Percentiles rank a stretch among this genome's conserved stretches.
Conservation (phyloP, 805 yeast species). For the Yamadazyma laniorum region DNA sequence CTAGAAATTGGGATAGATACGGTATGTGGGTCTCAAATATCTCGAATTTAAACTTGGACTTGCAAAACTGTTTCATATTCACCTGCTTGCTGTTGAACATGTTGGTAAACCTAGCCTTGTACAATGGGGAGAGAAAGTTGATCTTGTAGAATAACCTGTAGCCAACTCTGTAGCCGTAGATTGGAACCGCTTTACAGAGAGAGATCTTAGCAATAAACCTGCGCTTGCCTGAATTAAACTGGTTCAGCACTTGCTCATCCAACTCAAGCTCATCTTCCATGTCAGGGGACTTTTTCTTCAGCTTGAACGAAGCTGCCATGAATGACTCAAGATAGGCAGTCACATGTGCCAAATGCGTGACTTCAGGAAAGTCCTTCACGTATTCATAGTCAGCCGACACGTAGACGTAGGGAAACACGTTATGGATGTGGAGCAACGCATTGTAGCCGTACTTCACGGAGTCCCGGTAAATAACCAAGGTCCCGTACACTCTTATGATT, state of each 20-base stretch:
- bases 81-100: conserved; percentile 30
- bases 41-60: conserved; percentile 8
- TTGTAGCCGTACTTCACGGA: conserved; percentile 23
- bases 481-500: conserved; percentile 73
- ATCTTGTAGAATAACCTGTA: conserved; percentile 67
- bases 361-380: background rate
- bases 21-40: conserved; percentile 80
- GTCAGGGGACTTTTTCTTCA: conserved; percentile 3
- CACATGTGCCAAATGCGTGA: conserved; percentile 29
- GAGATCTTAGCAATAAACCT: conserved; percentile 58
- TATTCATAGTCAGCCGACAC: conserved; percentile 53
- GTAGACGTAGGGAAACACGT: conserved; percentile 78
- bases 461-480: conserved; percentile 53
- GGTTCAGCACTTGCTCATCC: background rate
- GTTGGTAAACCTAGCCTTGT: conserved; percentile 51
- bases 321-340: conserved; percentile 45
- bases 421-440: conserved; percentile 69
- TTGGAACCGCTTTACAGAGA: conserved; percentile 71
- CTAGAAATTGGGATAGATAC: conserved; percentile 67
- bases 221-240: conserved; percentile 13
- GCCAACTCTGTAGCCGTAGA: conserved; percentile 80
- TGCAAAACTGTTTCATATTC: conserved; percentile 6
- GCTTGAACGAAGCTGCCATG: conserved; percentile 21
- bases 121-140: conserved; percentile 60
- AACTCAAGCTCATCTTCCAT: conserved; percentile 14